These are phyloP conservation scores for Aspergillus tubingensis DNA, from an alignment of 2,329 filamentous ascomycete species.

Conservation along the genomic window DNA sequence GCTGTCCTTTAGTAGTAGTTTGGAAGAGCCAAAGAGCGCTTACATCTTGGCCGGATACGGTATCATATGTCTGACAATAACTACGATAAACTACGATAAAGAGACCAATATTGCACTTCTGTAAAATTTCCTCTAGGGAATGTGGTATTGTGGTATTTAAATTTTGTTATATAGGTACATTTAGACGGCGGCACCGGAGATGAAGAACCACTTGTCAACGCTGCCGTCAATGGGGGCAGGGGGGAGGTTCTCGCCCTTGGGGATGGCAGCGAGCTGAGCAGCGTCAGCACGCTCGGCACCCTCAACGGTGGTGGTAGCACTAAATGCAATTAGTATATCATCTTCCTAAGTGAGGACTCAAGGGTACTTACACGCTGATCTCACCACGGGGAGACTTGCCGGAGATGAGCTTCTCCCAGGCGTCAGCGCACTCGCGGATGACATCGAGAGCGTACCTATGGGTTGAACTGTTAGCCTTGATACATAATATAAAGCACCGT, in stretches of 20 bases:
- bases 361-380: conserved; percentile 72
- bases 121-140: conserved; percentile 10
- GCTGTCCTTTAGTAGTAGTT: no score
- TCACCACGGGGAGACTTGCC: conserved; percentile 80
- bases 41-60: background rate
- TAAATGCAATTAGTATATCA: conserved; percentile 36
- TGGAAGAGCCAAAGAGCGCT: background rate
- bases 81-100: background rate
- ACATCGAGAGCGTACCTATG: conserved; percentile 87
- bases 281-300: conserved; percentile 69
- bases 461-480: conserved; percentile 18
- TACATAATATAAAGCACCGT: background rate
- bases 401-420: conserved; percentile 93
- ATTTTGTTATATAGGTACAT: conserved; percentile 26
- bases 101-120: no score
- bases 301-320: conserved; percentile 75
- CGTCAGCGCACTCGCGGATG: conserved; percentile 91
- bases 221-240: conserved; percentile 90
- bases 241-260: conserved; percentile 73
- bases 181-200: conserved; percentile 90
- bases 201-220: conserved; percentile 99
- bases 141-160: conserved; percentile 30
- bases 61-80: no score
- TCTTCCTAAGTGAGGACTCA: background rate
- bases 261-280: conserved; percentile 73